A percentile compares a stretch with the other conserved stretches of the same genome.
Conservation (phyloP, 768 basidiomycete genomes). For the Rubroboletus satanas region DNA sequence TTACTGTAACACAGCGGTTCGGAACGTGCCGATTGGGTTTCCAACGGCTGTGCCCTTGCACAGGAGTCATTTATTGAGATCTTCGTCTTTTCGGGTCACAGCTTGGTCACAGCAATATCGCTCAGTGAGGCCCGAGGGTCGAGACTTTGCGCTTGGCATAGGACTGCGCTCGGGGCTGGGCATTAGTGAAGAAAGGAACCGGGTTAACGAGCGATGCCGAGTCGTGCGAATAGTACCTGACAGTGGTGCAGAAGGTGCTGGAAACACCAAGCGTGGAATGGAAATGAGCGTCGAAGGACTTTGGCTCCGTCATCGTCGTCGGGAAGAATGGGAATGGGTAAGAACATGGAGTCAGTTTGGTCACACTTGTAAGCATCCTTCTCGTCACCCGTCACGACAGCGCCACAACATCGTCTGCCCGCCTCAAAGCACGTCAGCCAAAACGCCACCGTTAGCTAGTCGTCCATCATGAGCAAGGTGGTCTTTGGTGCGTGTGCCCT, state of each 20-base stretch:
- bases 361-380: not conserved
- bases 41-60: no score
- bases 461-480: constrained; percentile 56
- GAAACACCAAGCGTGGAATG: not conserved
- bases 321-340: not conserved
- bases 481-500: constrained; percentile 55
- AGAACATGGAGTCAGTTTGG: not conserved
- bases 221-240: not conserved
- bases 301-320: not conserved
- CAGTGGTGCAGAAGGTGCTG: not conserved
- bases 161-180: not conserved
- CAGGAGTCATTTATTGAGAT: no score
- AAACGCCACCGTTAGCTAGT: not conserved
- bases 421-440: not conserved
- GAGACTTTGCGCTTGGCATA: not conserved
- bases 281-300: not conserved
- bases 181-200: not conserved
- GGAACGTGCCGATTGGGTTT: no score
- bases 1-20: no score
- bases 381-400: constrained; percentile 14
- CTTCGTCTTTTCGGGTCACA: not conserved
- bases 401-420: constrained; percentile 1
- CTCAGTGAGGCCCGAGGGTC: not conserved
- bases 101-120: not conserved
- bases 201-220: not conserved